Evolutionary conservation across 2,329 filamentous ascomycete species (phyloP), one percentile per base, ranked within the genome.

Genomic region (Venturia pyrina): DNA sequence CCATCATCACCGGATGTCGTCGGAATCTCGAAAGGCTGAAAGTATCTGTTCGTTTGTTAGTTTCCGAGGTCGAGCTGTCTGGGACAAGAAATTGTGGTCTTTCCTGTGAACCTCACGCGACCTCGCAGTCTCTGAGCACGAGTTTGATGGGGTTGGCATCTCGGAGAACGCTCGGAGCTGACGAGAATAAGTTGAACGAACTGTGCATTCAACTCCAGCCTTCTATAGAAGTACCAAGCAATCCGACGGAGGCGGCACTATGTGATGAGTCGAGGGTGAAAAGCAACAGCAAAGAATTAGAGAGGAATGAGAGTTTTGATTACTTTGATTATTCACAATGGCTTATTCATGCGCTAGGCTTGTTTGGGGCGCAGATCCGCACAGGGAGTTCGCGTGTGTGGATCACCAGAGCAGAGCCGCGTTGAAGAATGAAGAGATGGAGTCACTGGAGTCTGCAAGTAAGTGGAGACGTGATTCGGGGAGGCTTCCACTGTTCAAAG

Each of bases 261-360:
- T 17, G 19, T 5, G 11, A 41, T 37, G 21, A 34, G 21, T 21
- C 10, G 34, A 21, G 3, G 59, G 40, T n/a, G 34, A n/a, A 17
- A 34, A 21, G 37, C 15, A 44, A 19, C n/a, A 1, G 34, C 15
- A 10, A 5, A 17, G 34, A 43, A 43, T n/a, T 24, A 19, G 21
- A 8, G n/a, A n/a, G 2, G 59, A 15, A 41, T 11, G 15, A 13
- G 6, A 15, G 34, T 61, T 1, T 50, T 28, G 24, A 19, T 62
- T 43, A 43, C 15, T 43, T 28, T 13, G 59, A 62, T 43, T 62
- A 43, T 43, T 44, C 59, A 62, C 59, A 5, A 43, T 17, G 37
- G 59, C 59, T 62, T 62, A 62, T 37, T 62, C 59, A 62, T 37
- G 28, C n/a, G 59, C 59, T 62, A 62, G 59, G 28, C 59, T 46